Conservation (phyloP, 495 filamentous ascomycete species). For the Filosporella fistucella region DNA sequence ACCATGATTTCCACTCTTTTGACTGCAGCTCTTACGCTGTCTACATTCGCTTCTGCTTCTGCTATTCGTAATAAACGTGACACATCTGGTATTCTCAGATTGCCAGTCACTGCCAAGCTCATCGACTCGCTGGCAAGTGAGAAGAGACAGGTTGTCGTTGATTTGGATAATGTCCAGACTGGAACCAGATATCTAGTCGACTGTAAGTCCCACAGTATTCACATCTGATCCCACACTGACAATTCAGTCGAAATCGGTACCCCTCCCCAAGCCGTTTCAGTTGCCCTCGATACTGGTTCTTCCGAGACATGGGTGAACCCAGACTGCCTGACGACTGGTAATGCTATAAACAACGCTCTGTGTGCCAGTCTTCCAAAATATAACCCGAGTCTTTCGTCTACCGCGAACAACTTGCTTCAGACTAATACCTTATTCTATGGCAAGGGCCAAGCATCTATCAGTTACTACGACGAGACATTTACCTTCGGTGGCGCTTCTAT, state of each 20-base stretch:
- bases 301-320: constrained; percentile 29
- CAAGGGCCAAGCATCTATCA: constrained; percentile 1
- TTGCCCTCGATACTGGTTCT: constrained; percentile 41
- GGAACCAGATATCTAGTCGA: constrained; percentile 5
- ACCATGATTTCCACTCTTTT: constrained; percentile 12
- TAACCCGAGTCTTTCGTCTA: not conserved
- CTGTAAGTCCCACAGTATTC: not conserved
- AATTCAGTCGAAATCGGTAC: constrained; percentile 29
- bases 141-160: not conserved
- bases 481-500: not conserved
- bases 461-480: constrained; percentile 4
- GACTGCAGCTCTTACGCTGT: not conserved
- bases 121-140: not conserved
- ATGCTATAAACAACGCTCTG: not conserved
- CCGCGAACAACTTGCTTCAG: not conserved
- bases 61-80: not conserved
- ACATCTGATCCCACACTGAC: not conserved
- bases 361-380: constrained; percentile 5
- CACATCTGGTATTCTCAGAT: not conserved
- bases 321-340: not conserved
- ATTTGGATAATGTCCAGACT: constrained; percentile 5
- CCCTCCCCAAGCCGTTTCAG: constrained; percentile 30
- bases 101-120: not conserved
- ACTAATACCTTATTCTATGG: constrained; percentile 1
- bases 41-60: constrained; percentile 1